Evolutionary conservation across 192 early-diverging fungal genomes (phyloP).

Genomic region (Backusella morwellensis): DNA sequence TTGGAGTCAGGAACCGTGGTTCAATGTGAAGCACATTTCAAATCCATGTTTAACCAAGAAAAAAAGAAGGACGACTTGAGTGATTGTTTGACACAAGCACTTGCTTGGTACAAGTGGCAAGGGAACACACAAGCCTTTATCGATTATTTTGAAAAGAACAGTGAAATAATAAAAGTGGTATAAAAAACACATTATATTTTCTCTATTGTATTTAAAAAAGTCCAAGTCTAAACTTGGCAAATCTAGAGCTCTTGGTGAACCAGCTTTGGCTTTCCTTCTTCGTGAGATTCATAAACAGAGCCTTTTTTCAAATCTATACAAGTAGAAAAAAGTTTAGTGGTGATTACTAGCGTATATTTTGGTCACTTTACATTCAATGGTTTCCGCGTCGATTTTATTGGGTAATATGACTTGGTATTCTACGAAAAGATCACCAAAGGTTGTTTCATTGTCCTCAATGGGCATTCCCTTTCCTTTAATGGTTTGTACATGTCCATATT

Average conservation of each 20-base stretch:
- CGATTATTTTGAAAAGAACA: background rate
- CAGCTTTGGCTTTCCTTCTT: background rate
- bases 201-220: background rate
- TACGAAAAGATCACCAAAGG: slow-evolving; percentile 82
- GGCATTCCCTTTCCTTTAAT: slow-evolving; percentile 93
- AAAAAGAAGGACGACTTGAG: slow-evolving; percentile 51
- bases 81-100: slow-evolving; percentile 46
- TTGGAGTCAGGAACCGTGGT: slow-evolving; percentile 10
- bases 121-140: slow-evolving; percentile 17
- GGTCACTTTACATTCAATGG: slow-evolving; percentile 38
- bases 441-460: slow-evolving; percentile 45
- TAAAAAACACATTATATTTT: background rate
- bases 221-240: too few relatives aligned
- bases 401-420: slow-evolving; percentile 90
- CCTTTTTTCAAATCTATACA: slow-evolving; percentile 12
- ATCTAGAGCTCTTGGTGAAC: slow-evolving; percentile 9
- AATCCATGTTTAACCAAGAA: slow-evolving; percentile 27
- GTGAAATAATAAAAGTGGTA: background rate
- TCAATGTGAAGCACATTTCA: slow-evolving; percentile 15
- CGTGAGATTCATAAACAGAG: background rate
- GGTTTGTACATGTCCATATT: slow-evolving; percentile 76
- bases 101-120: slow-evolving; percentile 49
- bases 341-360: background rate
- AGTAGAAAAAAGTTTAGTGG: background rate
- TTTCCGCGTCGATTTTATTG: slow-evolving; percentile 44